Evolutionary conservation across 2,329 filamentous ascomycete species (phyloP).

Genomic region (Trichoderma sp.): DNA sequence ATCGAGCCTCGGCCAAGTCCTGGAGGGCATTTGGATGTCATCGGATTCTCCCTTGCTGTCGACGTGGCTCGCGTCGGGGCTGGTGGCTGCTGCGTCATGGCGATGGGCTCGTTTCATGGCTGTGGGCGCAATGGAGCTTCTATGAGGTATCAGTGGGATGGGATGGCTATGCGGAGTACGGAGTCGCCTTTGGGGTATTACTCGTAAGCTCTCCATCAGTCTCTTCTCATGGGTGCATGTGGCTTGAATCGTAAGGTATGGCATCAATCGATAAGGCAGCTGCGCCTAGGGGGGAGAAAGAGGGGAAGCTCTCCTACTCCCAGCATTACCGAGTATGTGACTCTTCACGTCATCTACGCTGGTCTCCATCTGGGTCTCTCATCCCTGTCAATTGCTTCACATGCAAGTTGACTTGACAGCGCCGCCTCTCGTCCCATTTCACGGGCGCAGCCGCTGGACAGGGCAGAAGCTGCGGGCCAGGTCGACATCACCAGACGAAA

Average conservation of each 20-base stretch:
- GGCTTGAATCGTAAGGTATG: too few species aligned
- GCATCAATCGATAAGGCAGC: too few species aligned
- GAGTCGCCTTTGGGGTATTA: too few species aligned
- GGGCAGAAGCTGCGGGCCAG: neutral
- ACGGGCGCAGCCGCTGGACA: neutral
- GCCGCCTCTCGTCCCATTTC: neutral
- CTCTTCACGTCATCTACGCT: constrained; percentile 14
- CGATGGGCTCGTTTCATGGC: neutral
- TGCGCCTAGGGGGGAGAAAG: too few species aligned
- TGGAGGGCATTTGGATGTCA: neutral
- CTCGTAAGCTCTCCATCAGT: too few species aligned
- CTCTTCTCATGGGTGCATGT: neutral
- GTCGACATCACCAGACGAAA: neutral
- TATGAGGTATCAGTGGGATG: neutral
- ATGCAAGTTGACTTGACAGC: neutral
- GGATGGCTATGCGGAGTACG: too few species aligned
- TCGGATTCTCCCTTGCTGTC: neutral
- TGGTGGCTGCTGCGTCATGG: constrained; percentile 15
- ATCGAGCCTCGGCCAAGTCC: constrained; percentile 10
- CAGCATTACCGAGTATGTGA: neutral
- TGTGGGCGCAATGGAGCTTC: neutral
- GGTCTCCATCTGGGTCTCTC: neutral
- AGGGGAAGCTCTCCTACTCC: too few species aligned
- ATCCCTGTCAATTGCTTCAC: neutral
- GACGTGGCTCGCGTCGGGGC: constrained; percentile 19